Base-by-base conservation (phyloP, 306 rosid genomes). In the Acacia confusa region DNA sequence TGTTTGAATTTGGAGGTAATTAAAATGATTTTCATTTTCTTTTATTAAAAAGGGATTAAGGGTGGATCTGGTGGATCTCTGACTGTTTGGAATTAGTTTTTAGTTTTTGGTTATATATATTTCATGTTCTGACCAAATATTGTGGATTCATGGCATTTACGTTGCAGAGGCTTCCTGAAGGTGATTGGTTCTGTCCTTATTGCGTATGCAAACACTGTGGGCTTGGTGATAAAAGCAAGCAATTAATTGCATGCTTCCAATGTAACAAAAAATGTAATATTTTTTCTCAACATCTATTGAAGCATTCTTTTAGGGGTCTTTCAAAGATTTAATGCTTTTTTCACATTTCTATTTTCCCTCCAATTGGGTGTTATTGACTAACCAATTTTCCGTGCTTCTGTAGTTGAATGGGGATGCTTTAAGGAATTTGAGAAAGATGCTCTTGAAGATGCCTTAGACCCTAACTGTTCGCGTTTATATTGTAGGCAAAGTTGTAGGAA, bases 171-270 rank as follows among this genome's bases (percentile, higher is more conserved):
- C 68, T 82, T 67, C 87, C 92, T 0, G 50, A 38, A 15, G 81
- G 72, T 9, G 78, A 70, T 16, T 88, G 90, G 92, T 40, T 22
- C 0, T 86, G 92, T 58, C 78, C 87, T 13, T 82, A 84, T 7
- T 88, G 92, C 30, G 41, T 82, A 5, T 88, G 92, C 83, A 65
- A 74, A 48, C 36, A 72, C 70, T 86, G 88, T 77, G 82, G 79
- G 8, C 72, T 27, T 22, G 24, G 28, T 8, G 70, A 14, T 14
- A 43, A 74, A 25, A 20, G 28, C 9, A 24, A 78, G 40, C 67
- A 80, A 19, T 70, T 82, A 28, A 38, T 79, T 38, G 27, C 19
- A 7, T 88, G 88, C 57, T 67, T 24, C 0, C 71, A 60, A 14
- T 86, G 89, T 52, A 81, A 60, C 22, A 88, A 77, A 63, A 82